Base-by-base conservation (phyloP, 306 rosid genomes). In the Rosa rugosa region DNA sequence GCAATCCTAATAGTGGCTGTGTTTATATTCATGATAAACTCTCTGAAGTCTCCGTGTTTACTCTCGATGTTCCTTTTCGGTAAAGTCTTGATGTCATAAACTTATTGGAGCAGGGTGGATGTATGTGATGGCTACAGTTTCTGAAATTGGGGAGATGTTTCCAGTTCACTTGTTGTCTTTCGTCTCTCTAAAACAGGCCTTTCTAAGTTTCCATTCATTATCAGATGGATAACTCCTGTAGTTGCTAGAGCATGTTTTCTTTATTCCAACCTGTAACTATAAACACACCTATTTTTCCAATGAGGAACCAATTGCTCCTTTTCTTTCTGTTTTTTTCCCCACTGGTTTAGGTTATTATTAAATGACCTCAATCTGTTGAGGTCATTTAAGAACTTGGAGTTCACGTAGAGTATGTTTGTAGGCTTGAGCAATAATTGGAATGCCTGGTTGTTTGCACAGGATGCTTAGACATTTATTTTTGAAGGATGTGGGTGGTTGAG, bases 401-500 rank as follows among this genome's bases (percentile, higher is more conserved):
- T 45, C 73, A 27, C 27, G 36, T 66, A 31, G 72, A 20, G 74
- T 73, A 31, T 53, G 66, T 40, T 71, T 57, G 82, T 77, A 62
- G 70, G 70, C 84, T 79, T 69, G 80, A 47, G 72, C 42, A 79
- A 38, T 86, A 67, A 77, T 69, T 82, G 83, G 84, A 76, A 78
- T 78, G 36, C 77, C 79, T 80, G 78, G 82, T 50, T 84, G 51
- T 25, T 79, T 81, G 75, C 79, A 66, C 83, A 53, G 75, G 84
- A 82, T 80, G 71, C 71, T 42, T 86, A 4, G 81, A 84, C 76
- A 71, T 60, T 77, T 44, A 69, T 71, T 50, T 75, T 50, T 75
- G 89, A 84, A 85, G 93, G 83, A 75, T 81, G 89, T 85, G 83
- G 85, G 88, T 85, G 84, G 85, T 79, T 47, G 79, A 49, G 81